Base-by-base conservation (phyloP, 305 asterid genomes). In the Rubia balearica region DNA sequence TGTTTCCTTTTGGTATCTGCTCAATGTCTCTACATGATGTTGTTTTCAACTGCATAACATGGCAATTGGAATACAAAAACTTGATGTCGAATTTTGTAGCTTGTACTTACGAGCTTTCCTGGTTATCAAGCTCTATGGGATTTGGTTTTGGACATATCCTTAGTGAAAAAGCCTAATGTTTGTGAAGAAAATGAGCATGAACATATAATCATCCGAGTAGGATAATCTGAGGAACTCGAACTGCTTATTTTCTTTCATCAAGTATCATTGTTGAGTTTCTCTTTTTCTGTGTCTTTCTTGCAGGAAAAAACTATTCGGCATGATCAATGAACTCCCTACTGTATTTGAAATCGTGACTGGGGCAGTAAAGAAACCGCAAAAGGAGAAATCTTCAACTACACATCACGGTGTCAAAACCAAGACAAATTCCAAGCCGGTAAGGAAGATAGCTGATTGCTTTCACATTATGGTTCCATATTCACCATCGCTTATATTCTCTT, bases 321-420 rank as follows among this genome's bases (percentile, higher is more conserved):
- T 86, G 95, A 85, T 88, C 75, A 90, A 88, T 70, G 90, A 85
- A 64, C 81, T 86, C 57, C 95, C 95, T 30, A 83, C 95, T 11
- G 83, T 90, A 41, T 87, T 75, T 78, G 93, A 90, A 83, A 85
- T 85, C 45, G 89, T 90, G 76, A 81, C 82, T 56, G 90, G 91
- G 71, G 84, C 83, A 60, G 83, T 81, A 24, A 82, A 85, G 81
- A 85, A 76, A 68, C 90, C 81, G 60, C 85, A 80, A 76, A 84
- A 81, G 59, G 91, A 89, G 79, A 83, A 87, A 82, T 75, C 90
- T 81, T 76, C 80, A 5, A 79, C 77, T 66, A 76, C 89, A 27
- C 84, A 86, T 75, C 78, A 84, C 60, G 83, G 87, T 38, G 81
- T 80, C 80, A 84, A 85, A 76, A 69, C 82, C 61, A 86, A 82